phyloP scores from a whole-genome alignment of 2,329 filamentous ascomycete species.

The Zymoseptoria tritici region DNA sequence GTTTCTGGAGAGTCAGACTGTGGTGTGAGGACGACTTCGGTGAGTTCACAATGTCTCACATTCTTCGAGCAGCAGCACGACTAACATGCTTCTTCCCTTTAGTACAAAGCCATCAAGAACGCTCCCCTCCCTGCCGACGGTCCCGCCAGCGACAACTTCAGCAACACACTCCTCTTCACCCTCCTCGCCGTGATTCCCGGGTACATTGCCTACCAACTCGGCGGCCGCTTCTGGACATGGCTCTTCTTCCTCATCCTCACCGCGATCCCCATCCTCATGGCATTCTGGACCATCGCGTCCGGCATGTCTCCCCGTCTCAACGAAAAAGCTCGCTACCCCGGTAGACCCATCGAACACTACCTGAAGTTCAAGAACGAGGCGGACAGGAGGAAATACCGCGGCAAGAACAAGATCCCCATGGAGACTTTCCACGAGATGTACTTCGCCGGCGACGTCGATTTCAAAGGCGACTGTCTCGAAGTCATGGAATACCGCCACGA shows the following conservation, averaged over 20 bases:
- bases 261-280: conserved; percentile 68
- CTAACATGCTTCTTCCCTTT: not conserved
- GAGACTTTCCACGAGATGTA: conserved; percentile 98
- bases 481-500: conserved; percentile 90
- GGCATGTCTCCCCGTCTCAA: conserved; percentile 80
- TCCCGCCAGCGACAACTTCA: conserved; percentile 77
- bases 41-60: conserved; percentile 24
- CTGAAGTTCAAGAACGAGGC: conserved; percentile 65
- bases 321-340: conserved; percentile 81
- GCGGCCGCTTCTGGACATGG: conserved; percentile 79
- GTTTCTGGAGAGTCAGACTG: conserved; percentile 47
- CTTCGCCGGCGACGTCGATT: conserved; percentile 88
- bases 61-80: not conserved
- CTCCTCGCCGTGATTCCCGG: conserved; percentile 64
- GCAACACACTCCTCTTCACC: conserved; percentile 67
- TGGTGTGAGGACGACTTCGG: conserved; percentile 55
- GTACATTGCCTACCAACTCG: conserved; percentile 74
- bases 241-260: conserved; percentile 79
- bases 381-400: conserved; percentile 60
- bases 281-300: conserved; percentile 76
- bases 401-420: conserved; percentile 75
- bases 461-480: conserved; percentile 89
- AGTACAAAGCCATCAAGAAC: conserved; percentile 91
- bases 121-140: conserved; percentile 86
- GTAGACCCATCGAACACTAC: conserved; percentile 84